Evolutionary conservation across 495 filamentous ascomycete genomes (phyloP).

Genomic region (Cercophora samala): DNA sequence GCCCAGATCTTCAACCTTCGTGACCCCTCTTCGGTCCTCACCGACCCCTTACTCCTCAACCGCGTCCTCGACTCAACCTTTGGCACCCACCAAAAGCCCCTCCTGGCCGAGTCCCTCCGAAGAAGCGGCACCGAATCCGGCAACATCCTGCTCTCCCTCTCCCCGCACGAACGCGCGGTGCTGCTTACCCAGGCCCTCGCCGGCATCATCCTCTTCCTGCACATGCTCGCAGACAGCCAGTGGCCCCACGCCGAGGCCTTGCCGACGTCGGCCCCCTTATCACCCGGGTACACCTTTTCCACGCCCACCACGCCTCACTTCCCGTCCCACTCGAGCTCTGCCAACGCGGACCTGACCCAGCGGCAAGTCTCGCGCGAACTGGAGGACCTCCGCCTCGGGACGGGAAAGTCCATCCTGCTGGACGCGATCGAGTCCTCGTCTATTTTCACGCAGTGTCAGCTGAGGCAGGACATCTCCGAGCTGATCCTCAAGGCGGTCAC

Average conservation of each 20-base stretch:
- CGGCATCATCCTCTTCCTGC: constrained; percentile 26
- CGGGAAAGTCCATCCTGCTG: constrained; percentile 20
- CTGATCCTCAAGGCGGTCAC: constrained; percentile 26
- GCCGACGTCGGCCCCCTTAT: neutral
- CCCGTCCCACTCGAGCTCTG: constrained; percentile 8
- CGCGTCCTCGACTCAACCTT: constrained; percentile 25
- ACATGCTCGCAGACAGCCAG: constrained; percentile 30
- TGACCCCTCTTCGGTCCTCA: constrained; percentile 19
- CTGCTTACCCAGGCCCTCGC: constrained; percentile 27
- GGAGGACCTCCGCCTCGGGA: constrained; percentile 13
- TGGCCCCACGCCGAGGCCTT: constrained; percentile 20
- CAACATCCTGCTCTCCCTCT: constrained; percentile 23
- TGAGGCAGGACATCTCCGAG: constrained; percentile 23
- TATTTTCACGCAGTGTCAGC: constrained; percentile 27
- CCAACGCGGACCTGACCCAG: neutral
- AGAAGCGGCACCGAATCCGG: constrained; percentile 21
- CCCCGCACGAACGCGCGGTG: constrained; percentile 34
- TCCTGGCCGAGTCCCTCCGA: constrained; percentile 24
- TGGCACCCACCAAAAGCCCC: constrained; percentile 15
- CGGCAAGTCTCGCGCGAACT: constrained; percentile 18
- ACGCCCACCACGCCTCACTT: neutral
- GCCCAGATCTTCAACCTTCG: constrained; percentile 32
- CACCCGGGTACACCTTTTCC: neutral
- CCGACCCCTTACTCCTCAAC: constrained; percentile 17
- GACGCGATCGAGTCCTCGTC: constrained; percentile 25